phyloP scores from a whole-genome alignment of 371 early-diverging fungal species.

The Polyrhizophydium stewartii region DNA sequence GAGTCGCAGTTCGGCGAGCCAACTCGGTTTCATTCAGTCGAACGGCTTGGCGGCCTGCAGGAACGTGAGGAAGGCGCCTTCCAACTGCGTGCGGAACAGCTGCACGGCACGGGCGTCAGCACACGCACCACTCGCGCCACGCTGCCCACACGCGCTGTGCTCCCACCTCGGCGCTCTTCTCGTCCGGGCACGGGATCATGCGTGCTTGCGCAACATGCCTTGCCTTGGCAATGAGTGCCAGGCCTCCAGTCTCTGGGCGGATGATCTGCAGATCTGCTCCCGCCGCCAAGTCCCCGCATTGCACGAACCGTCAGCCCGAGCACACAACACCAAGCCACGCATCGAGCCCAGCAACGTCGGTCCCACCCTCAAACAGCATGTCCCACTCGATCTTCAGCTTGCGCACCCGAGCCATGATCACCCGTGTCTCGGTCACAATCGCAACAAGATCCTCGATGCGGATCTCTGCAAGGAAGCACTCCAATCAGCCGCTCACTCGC shows the following conservation, averaged over 20 bases:
- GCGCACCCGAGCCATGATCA: conserved; percentile 34
- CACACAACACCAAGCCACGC: neutral
- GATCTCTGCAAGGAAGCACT: conserved; percentile 19
- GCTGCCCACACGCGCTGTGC: neutral
- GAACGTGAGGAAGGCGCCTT: neutral
- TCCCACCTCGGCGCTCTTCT: conserved; percentile 31
- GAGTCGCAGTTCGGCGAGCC: too few relatives aligned
- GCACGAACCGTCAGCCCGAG: conserved; percentile 1
- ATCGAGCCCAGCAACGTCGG: neutral
- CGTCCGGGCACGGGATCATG: conserved; percentile 39
- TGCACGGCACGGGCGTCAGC: neutral
- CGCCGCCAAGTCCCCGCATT: neutral
- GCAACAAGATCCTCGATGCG: conserved; percentile 42
- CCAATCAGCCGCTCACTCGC: neutral
- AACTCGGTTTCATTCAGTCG: too few relatives aligned
- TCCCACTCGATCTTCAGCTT: conserved; percentile 41
- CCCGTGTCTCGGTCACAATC: conserved; percentile 33
- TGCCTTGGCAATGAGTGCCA: conserved; percentile 26
- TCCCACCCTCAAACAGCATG: conserved; percentile 34
- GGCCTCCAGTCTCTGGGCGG: conserved; percentile 27
- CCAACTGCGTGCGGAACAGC: neutral
- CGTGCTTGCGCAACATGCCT: conserved; percentile 25
- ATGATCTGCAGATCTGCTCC: conserved; percentile 22
- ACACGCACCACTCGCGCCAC: too few relatives aligned
- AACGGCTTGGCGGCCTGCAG: neutral